These are phyloP conservation scores for Eimeria maxima DNA, from an alignment of 169 alveolate species.

Conservation along the genomic window DNA sequence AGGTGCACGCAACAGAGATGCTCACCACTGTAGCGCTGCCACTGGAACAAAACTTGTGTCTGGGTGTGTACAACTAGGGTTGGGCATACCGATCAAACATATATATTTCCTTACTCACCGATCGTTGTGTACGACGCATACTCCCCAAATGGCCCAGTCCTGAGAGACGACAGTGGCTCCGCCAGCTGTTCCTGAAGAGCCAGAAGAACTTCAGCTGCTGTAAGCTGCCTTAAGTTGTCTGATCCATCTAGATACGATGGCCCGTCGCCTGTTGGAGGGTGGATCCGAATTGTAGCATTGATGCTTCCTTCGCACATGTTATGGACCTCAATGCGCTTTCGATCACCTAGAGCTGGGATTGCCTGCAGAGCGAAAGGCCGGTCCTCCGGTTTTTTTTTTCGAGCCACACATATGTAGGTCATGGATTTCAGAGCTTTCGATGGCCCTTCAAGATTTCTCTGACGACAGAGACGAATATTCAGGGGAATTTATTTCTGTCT, in stretches of 20 bases:
- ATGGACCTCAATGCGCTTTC: conserved; percentile 45
- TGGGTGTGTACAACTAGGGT: neutral
- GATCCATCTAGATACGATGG: conserved; percentile 18
- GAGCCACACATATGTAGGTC: neutral
- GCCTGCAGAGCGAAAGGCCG: conserved; percentile 32
- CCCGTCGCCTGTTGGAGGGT: conserved; percentile 1
- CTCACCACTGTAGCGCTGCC: neutral
- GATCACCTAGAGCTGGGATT: conserved; percentile 48
- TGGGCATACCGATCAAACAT: neutral
- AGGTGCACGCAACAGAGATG: conserved; percentile 3
- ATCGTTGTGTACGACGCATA: conserved; percentile 74
- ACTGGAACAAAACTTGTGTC: neutral
- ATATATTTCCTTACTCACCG: conserved; percentile 18
- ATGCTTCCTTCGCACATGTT: conserved; percentile 63
- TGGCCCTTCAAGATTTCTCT: neutral
- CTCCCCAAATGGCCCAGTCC: conserved; percentile 81
- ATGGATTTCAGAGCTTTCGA: neutral
- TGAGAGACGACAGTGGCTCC: conserved; percentile 73
- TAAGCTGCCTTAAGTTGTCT: conserved; percentile 50
- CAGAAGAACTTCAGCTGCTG: conserved; percentile 80
- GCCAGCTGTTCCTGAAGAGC: conserved; percentile 81
- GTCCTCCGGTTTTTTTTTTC: no score
- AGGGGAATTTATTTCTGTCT: neutral
- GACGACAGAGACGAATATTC: neutral
- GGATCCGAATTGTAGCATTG: conserved; percentile 21